Base-by-base conservation (phyloP, 2,329 filamentous ascomycete species). In the Conoideocrella luteorostrata region DNA sequence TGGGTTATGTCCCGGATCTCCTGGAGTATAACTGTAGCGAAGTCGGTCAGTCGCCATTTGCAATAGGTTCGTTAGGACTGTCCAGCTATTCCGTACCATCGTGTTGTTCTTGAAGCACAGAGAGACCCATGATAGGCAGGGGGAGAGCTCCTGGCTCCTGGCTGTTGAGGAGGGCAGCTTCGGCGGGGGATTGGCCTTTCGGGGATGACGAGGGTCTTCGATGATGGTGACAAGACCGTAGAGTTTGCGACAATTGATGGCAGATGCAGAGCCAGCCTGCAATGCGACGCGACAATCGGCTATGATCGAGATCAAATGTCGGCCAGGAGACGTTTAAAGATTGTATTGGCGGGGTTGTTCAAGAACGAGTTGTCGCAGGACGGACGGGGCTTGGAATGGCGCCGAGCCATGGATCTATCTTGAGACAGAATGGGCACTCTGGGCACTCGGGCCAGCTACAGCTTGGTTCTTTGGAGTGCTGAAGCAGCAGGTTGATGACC, bases 71-170 rank as follows among this genome's bases (percentile, higher is more conserved):
- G 20, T 22, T 28, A 22, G 18, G 13, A 20, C 12, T 24, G 7
- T 23, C 15, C 6, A 38, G 12, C 11, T 15, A 39, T 21, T 18
- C 12, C 29, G 29, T 46, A 69, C 66, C 61, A 57, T 68, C 59
- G 42, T 83, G 84, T 74, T 95, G 88, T 59, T 89, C 82, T 61
- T 89, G 82, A 60, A 95, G 84, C 57, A 90, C 79, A 52, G 89
- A 95, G 66, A 85, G 73, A 57, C 80, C 84, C 88, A 95, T 95
- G 57, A 65, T 82, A 72, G 66, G 63, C 62, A 43, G 36, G 45
- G 39, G 41, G 47, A 50, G 49, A 49, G 46, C 29, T 43, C 43
- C 35, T 15, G 43, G 34, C 43, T 45, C 43, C 30, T 39, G n/a
- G 34, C 30, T 29, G 29, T 17, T 35, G 12, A 11, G n/a, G 24